Evolutionary conservation across 768 basidiomycete genomes (phyloP).

Genomic region (Hygrocybe coccinea): DNA sequence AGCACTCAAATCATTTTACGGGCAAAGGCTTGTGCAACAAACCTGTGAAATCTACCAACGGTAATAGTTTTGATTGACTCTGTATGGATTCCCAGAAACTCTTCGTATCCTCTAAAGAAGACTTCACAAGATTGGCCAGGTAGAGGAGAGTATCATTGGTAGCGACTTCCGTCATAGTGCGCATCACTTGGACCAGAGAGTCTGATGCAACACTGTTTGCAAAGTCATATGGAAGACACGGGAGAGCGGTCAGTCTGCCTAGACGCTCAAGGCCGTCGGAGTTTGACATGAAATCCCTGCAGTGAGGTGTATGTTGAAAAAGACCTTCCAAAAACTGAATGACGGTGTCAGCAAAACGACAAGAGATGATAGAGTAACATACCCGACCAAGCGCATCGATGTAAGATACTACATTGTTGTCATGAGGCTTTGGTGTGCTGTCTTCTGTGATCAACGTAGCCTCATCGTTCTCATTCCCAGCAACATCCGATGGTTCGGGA

Average conservation of each 20-base stretch:
- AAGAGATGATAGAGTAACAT: slow-evolving; percentile 21
- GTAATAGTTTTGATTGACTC: slow-evolving; percentile 57
- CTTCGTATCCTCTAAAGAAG: slow-evolving; percentile 63
- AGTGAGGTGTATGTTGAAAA: slow-evolving; percentile 87
- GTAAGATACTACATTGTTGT: slow-evolving; percentile 71
- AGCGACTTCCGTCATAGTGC: slow-evolving; percentile 85
- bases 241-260: slow-evolving; percentile 71
- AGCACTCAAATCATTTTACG: background rate
- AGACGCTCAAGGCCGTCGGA: slow-evolving; percentile 70
- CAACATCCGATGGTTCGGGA: slow-evolving; percentile 12
- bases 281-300: slow-evolving; percentile 79
- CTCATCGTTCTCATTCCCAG: slow-evolving; percentile 12
- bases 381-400: slow-evolving; percentile 79
- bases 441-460: slow-evolving; percentile 29
- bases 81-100: slow-evolving; percentile 60
- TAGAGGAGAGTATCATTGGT: slow-evolving; percentile 69
- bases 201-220: slow-evolving; percentile 80
- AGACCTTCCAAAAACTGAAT: slow-evolving; percentile 86
- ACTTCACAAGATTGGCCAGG: slow-evolving; percentile 63
- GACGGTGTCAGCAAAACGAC: background rate
- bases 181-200: slow-evolving; percentile 82
- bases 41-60: slow-evolving; percentile 54
- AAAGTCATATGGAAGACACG: slow-evolving; percentile 87
- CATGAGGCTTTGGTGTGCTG: slow-evolving; percentile 49
- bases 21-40: slow-evolving; percentile 16